These are phyloP conservation scores for Cyberlindnera euphorbiae DNA, from an alignment of 805 yeast genomes.

Conservation along the genomic window DNA sequence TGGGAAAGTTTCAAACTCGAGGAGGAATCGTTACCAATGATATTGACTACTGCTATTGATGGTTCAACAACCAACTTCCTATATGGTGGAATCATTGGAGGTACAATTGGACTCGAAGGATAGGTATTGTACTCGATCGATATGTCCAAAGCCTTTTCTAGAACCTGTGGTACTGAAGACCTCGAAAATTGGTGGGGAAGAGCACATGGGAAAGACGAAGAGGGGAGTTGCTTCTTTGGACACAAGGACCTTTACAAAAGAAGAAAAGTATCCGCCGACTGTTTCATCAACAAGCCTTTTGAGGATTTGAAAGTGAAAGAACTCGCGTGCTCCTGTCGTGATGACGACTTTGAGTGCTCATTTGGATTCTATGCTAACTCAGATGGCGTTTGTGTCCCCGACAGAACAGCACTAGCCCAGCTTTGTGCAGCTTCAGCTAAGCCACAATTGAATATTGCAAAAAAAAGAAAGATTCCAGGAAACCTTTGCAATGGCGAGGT, in stretches of 20 bases:
- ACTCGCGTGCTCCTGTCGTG: constrained; percentile 60
- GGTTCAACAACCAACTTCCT: constrained; percentile 64
- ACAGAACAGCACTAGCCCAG: constrained; percentile 20
- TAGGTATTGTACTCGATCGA: constrained; percentile 39
- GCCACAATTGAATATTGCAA: constrained; percentile 12
- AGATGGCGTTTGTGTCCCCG: constrained; percentile 47
- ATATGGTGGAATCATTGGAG: constrained; percentile 37
- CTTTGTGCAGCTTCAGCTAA: constrained; percentile 31
- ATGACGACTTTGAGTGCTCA: constrained; percentile 66
- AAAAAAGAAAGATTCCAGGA: constrained; percentile 20
- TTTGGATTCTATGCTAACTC: constrained; percentile 40
- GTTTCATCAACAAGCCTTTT: constrained; percentile 41
- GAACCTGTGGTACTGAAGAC: constrained; percentile 41
- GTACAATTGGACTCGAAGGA: constrained; percentile 2
- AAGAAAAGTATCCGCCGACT: constrained; percentile 62
- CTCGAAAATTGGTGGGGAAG: constrained; percentile 64
- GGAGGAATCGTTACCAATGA: constrained; percentile 34
- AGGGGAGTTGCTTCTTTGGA: constrained; percentile 60
- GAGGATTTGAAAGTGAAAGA: constrained; percentile 39
- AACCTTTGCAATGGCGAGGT: constrained; percentile 18
- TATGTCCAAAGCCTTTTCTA: constrained; percentile 51
- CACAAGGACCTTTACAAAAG: constrained; percentile 58
- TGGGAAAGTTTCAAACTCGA: constrained; percentile 55
- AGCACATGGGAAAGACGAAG: constrained; percentile 21
- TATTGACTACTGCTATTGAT: constrained; percentile 58